These are phyloP conservation scores for Fusarium mundagurra DNA, from an alignment of 2,329 filamentous ascomycete species.

Conservation along the genomic window DNA sequence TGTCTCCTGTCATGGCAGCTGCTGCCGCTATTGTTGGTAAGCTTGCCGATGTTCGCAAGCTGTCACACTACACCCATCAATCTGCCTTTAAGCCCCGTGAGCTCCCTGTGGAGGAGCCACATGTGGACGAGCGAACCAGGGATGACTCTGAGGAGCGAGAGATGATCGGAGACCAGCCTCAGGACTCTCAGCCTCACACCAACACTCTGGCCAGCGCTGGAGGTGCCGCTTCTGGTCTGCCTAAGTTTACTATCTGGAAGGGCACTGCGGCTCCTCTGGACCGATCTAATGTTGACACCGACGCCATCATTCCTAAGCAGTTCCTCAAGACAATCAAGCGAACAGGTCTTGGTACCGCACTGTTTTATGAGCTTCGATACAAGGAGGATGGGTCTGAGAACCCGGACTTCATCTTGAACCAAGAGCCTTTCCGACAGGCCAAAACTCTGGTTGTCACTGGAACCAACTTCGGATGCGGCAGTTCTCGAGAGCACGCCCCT, in stretches of 20 bases:
- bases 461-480: constrained; percentile 94
- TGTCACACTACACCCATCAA: constrained; percentile 69
- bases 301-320: constrained; percentile 98
- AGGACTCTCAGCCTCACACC: constrained; percentile 72
- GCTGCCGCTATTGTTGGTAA: constrained; percentile 90
- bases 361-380: constrained; percentile 88
- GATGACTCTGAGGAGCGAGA: constrained; percentile 64
- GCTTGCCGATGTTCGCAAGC: constrained; percentile 88
- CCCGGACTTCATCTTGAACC: constrained; percentile 86
- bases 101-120: constrained; percentile 53
- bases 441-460: constrained; percentile 95
- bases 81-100: constrained; percentile 68
- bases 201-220: constrained; percentile 64
- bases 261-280: constrained; percentile 90
- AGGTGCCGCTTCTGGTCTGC: constrained; percentile 69
- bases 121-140: constrained; percentile 63
- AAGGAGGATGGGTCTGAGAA: constrained; percentile 79
- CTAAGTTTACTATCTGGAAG: constrained; percentile 84
- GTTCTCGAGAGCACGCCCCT: constrained; percentile 91
- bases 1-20: constrained; percentile 97
- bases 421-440: constrained; percentile 81
- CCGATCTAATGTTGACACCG: constrained; percentile 93
- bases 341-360: constrained; percentile 86
- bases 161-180: constrained; percentile 64
- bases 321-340: constrained; percentile 99